Percentiles rank a stretch among this genome's conserved stretches.
phyloP scores from a whole-genome alignment of 1,139 yeast species.

The Candida pseudoviswanathii region DNA sequence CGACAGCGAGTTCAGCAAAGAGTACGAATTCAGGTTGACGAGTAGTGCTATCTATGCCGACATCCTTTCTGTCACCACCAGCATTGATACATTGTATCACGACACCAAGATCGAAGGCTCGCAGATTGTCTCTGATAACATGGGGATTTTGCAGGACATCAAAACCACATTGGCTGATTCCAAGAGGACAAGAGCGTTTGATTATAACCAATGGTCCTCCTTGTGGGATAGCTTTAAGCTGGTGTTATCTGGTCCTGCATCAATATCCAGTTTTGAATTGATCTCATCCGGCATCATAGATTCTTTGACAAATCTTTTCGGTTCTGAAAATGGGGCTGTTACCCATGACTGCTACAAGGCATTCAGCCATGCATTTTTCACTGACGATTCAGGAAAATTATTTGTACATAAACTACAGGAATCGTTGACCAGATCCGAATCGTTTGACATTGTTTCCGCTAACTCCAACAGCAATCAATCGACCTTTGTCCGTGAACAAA shows the following conservation, averaged over 20 bases:
- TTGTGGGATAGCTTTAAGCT: slow-evolving; percentile 51
- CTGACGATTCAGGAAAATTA: slow-evolving; percentile 20
- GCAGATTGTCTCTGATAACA: slow-evolving; percentile 19
- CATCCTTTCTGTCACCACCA: slow-evolving; percentile 22
- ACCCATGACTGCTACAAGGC: slow-evolving; percentile 37
- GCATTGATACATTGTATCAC: slow-evolving; percentile 23
- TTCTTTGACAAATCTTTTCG: slow-evolving; percentile 45
- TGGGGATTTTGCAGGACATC: slow-evolving; percentile 21
- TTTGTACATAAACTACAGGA: slow-evolving; percentile 65
- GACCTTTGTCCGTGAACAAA: slow-evolving; percentile 16
- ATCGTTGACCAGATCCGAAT: slow-evolving; percentile 72
- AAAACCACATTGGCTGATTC: slow-evolving; percentile 17
- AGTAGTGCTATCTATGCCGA: slow-evolving; percentile 22
- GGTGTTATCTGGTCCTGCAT: slow-evolving; percentile 24
- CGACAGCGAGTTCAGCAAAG: slow-evolving; percentile 39
- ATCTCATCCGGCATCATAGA: slow-evolving; percentile 67
- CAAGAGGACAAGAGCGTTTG: slow-evolving; percentile 15
- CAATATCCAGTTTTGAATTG: slow-evolving; percentile 74
- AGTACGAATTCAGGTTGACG: slow-evolving; percentile 26
- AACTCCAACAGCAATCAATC: slow-evolving; percentile 32
- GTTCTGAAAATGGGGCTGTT: slow-evolving; percentile 25
- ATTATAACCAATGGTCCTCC: slow-evolving; percentile 42
- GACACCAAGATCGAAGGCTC: slow-evolving; percentile 19
- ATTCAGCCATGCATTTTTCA: slow-evolving; percentile 51
- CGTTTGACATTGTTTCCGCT: slow-evolving; percentile 69